A percentile compares a stretch with the other conserved stretches of the same genome.
Evolutionary conservation across 352 stramenopile species (phyloP).

Genomic region (Achlya hypogyna): DNA sequence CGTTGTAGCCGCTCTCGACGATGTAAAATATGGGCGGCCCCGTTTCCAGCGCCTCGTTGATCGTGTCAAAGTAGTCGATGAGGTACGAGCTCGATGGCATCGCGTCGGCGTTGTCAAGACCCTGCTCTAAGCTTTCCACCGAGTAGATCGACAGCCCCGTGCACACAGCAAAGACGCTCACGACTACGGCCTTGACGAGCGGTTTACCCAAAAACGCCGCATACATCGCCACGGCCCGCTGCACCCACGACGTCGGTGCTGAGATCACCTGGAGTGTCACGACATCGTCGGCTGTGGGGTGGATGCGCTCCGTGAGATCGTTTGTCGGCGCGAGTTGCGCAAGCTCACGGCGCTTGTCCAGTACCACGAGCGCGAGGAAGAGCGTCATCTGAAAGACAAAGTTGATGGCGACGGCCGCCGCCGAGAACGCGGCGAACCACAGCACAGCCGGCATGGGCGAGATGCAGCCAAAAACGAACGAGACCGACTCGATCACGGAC

Average conservation of each 20-base stretch:
- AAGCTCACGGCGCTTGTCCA: constrained; percentile 64
- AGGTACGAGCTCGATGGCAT: constrained; percentile 54
- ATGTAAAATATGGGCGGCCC: constrained; percentile 61
- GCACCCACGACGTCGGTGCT: constrained; percentile 26
- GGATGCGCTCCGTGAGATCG: neutral
- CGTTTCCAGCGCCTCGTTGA: constrained; percentile 38
- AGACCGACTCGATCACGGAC: constrained; percentile 33
- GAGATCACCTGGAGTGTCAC: neutral
- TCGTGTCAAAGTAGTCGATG: constrained; percentile 37
- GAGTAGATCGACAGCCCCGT: constrained; percentile 43
- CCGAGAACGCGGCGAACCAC: constrained; percentile 49
- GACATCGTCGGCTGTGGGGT: neutral
- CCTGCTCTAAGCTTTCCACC: constrained; percentile 43
- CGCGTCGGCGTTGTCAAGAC: constrained; percentile 39
- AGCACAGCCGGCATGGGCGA: constrained; percentile 54
- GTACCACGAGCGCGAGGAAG: constrained; percentile 43
- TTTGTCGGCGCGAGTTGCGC: neutral
- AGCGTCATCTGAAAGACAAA: constrained; percentile 59
- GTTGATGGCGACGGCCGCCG: constrained; percentile 37
- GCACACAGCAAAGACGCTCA: constrained; percentile 39
- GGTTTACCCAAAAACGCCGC: constrained; percentile 31
- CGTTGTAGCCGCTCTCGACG: constrained; percentile 46
- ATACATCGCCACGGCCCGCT: constrained; percentile 37
- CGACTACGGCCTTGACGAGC: constrained; percentile 44
- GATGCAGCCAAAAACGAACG: constrained; percentile 45